Conservation (phyloP, 495 filamentous ascomycete species). For the Talaromyces wortmannii region DNA sequence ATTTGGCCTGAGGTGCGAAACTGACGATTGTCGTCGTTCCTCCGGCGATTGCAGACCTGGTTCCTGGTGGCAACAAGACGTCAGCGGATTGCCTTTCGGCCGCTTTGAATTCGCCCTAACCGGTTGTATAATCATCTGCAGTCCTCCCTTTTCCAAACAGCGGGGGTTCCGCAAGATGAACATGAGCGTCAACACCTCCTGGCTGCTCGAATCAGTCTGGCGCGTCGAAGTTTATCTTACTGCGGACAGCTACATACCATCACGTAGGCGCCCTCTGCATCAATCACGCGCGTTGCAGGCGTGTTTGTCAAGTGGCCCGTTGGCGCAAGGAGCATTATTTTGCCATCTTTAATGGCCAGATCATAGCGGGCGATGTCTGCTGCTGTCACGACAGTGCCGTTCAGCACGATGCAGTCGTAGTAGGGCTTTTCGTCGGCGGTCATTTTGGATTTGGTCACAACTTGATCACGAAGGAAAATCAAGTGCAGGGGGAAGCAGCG, state of each 20-base stretch:
- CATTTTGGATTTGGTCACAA: not conserved
- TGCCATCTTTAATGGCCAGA: conserved; percentile 46
- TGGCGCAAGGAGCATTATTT: conserved; percentile 38
- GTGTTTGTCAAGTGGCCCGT: conserved; percentile 18
- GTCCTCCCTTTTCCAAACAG: conserved; percentile 44
- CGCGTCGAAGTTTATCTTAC: not conserved
- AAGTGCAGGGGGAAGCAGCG: no score
- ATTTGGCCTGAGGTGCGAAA: conserved; percentile 49
- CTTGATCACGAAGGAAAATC: no score
- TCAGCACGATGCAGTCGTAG: conserved; percentile 33
- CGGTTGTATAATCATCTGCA: conserved; percentile 32
- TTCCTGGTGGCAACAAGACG: conserved; percentile 6
- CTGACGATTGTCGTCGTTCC: conserved; percentile 55
- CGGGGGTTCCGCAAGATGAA: conserved; percentile 35
- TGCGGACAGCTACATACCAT: conserved; percentile 3
- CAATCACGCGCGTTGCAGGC: conserved; percentile 9
- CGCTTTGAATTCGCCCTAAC: conserved; percentile 7
- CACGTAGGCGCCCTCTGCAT: conserved; percentile 23
- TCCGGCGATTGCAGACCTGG: conserved; percentile 50
- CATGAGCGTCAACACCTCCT: conserved; percentile 39
- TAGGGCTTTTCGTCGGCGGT: not conserved
- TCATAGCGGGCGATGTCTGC: conserved; percentile 35
- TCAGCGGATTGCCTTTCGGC: no score
- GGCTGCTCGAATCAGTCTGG: conserved; percentile 8
- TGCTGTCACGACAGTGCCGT: conserved; percentile 43